These are phyloP conservation scores for Yamadazyma sp. DNA, from an alignment of 1,139 yeast genomes.

Conservation along the genomic window DNA sequence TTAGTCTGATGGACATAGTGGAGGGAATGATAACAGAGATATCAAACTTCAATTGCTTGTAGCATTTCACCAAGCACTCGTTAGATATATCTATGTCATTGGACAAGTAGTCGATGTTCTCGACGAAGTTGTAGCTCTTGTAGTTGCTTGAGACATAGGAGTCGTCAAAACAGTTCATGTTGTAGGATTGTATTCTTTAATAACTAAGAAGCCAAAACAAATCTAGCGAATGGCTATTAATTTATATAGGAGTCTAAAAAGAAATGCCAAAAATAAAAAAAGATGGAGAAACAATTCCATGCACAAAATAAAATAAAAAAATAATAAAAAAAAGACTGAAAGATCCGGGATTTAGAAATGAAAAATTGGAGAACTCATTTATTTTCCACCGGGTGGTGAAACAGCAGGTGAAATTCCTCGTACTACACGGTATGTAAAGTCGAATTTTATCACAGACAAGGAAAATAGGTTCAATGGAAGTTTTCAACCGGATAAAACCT, in stretches of 20 bases:
- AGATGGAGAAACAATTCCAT: slow-evolving; percentile 5
- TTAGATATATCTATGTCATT: slow-evolving; percentile 17
- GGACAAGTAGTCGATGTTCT: slow-evolving; percentile 39
- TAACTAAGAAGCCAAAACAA: too few relatives aligned
- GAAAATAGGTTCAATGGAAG: slow-evolving; percentile 2
- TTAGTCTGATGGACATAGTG: slow-evolving; percentile 27
- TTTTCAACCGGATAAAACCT: background rate
- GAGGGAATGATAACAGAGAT: slow-evolving; percentile 27
- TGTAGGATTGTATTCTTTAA: background rate
- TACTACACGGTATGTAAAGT: too few relatives aligned
- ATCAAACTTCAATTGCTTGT: slow-evolving; percentile 22
- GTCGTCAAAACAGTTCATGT: slow-evolving; percentile 23
- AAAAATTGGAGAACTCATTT: background rate
- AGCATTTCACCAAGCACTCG: slow-evolving; percentile 15
- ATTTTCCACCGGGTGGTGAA: background rate
- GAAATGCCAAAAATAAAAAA: slow-evolving; percentile 2
- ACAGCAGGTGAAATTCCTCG: background rate
- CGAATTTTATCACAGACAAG: too few relatives aligned
- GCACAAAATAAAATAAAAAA: background rate
- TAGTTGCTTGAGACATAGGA: slow-evolving; percentile 18
- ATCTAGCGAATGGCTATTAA: slow-evolving; percentile 1
- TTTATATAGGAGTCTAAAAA: slow-evolving; percentile 2
- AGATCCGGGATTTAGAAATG: too few relatives aligned
- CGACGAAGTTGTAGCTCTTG: slow-evolving; percentile 19
- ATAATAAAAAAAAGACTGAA: background rate